Evolutionary conservation across 768 basidiomycete species (phyloP).

Genomic region (Naematelia encephala): DNA sequence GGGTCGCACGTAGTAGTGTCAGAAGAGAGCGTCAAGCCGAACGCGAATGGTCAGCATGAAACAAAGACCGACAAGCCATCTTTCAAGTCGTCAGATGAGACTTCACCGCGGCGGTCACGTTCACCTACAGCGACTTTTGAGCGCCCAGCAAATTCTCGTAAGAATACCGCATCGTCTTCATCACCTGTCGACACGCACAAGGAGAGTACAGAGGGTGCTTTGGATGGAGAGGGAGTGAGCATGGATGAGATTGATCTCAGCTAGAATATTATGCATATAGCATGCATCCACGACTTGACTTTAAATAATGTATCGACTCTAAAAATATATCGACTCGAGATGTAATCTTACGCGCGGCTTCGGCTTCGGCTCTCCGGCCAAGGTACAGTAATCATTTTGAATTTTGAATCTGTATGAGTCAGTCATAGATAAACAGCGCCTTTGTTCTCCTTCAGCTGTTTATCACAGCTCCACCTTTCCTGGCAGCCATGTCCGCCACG

Average conservation of each 20-base stretch:
- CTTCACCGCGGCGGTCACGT: not conserved
- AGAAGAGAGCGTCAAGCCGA: not conserved
- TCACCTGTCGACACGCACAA: constrained; percentile 2
- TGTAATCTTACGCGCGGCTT: no score
- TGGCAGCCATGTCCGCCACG: not conserved
- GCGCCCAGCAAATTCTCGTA: not conserved
- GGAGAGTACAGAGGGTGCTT: constrained; percentile 10
- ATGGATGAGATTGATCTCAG: constrained; percentile 37
- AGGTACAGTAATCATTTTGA: no score
- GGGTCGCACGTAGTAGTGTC: not conserved
- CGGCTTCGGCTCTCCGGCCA: no score
- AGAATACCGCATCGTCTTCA: constrained; percentile 4
- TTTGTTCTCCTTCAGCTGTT: no score
- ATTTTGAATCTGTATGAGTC: no score
- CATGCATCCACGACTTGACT: constrained; percentile 3
- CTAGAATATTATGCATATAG: not conserved
- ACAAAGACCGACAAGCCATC: not conserved
- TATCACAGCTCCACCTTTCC: no score
- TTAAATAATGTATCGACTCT: not conserved
- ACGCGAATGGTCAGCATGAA: not conserved
- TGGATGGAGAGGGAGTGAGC: constrained; percentile 8
- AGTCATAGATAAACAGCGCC: no score
- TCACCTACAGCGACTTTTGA: not conserved
- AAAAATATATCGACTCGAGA: no score
- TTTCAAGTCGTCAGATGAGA: not conserved